These are phyloP conservation scores for Helicocarpus griseus DNA, from an alignment of 2,329 filamentous ascomycete species.

Conservation along the genomic window DNA sequence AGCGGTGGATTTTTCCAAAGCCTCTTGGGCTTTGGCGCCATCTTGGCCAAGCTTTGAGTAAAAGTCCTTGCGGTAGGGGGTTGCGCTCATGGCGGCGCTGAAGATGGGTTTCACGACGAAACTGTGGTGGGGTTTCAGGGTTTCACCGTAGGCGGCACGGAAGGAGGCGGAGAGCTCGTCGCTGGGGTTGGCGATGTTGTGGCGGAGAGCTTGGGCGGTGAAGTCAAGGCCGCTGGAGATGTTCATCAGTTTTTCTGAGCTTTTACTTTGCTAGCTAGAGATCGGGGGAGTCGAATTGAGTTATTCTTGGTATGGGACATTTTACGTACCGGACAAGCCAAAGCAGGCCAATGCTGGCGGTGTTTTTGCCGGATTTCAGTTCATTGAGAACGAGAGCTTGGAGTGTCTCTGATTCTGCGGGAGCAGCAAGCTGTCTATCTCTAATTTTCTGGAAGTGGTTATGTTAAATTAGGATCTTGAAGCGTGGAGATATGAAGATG, in stretches of 20 bases:
- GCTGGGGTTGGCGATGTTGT: constrained; percentile 58
- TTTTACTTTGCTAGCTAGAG: background rate
- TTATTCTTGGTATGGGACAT: too few relatives aligned
- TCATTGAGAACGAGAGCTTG: constrained; percentile 82
- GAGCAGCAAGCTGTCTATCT: constrained; percentile 67
- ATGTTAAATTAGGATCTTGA: constrained; percentile 6
- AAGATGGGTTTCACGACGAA: constrained; percentile 89
- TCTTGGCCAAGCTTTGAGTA: constrained; percentile 65
- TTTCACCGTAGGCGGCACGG: constrained; percentile 70
- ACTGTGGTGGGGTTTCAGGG: constrained; percentile 84
- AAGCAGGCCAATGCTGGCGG: constrained; percentile 76
- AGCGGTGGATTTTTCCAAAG: constrained; percentile 63
- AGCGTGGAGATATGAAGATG: background rate
- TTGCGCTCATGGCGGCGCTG: constrained; percentile 83
- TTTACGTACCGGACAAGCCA: constrained; percentile 72
- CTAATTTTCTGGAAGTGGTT: constrained; percentile 63
- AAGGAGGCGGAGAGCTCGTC: constrained; percentile 83
- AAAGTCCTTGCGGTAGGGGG: constrained; percentile 88
- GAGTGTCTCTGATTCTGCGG: constrained; percentile 68
- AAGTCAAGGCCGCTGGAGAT: constrained; percentile 77
- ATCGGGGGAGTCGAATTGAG: too few relatives aligned
- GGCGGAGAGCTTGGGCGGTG: constrained; percentile 71
- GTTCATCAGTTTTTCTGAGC: background rate
- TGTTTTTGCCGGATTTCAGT: constrained; percentile 80
- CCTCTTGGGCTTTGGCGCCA: constrained; percentile 47